phyloP scores from a whole-genome alignment of 2,329 filamentous ascomycete species.

The Sarocladiaceae sp. region DNA sequence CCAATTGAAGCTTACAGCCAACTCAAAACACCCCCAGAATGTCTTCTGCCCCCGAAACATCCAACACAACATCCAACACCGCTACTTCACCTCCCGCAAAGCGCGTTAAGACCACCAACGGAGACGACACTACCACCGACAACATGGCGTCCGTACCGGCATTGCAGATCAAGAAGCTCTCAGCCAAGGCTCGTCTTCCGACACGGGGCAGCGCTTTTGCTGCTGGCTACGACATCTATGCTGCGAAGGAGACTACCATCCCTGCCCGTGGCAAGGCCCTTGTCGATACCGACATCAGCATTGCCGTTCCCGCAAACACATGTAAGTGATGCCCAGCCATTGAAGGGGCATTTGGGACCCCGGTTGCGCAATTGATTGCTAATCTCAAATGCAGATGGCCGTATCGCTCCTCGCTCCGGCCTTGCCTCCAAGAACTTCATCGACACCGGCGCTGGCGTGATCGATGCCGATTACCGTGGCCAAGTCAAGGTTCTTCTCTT shows the following conservation, averaged over 20 bases:
- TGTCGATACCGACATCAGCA: constrained; percentile 86
- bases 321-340: constrained; percentile 53
- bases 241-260: constrained; percentile 67
- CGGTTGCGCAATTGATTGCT: no score
- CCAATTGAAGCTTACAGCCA: not conserved
- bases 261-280: constrained; percentile 79
- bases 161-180: constrained; percentile 85
- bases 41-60: constrained; percentile 23
- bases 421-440: constrained; percentile 94
- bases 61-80: constrained; percentile 44
- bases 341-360: no score
- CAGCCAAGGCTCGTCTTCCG: constrained; percentile 71
- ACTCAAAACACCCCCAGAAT: constrained; percentile 8
- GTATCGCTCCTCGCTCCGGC: constrained; percentile 85
- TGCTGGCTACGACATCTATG: constrained; percentile 92
- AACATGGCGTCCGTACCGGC: constrained; percentile 45
- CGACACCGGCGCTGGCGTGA: constrained; percentile 92
- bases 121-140: constrained; percentile 18
- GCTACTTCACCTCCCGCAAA: constrained; percentile 73
- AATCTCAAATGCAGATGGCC: constrained; percentile 59
- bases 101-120: constrained; percentile 62
- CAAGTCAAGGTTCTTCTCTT: constrained; percentile 93
- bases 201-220: constrained; percentile 86
- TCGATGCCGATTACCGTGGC: constrained; percentile 95
- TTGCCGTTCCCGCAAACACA: constrained; percentile 85